Evolutionary conservation across 345 rosid species (phyloP).

Genomic region (Eucalyptus coolabah): DNA sequence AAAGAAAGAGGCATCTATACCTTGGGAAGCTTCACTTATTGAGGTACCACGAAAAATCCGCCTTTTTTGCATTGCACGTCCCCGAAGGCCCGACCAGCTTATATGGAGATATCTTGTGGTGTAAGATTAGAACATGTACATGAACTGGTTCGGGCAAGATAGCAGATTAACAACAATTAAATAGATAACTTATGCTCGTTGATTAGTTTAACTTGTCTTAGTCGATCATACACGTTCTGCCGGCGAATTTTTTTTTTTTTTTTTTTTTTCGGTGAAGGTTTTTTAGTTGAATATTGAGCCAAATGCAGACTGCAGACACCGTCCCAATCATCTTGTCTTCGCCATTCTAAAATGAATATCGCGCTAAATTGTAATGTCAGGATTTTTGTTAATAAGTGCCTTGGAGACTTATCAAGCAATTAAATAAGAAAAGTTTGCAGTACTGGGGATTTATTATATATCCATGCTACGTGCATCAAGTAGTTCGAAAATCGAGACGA

Average conservation of each 20-base stretch:
- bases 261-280: background rate
- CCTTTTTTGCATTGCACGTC: background rate
- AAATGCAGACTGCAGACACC: background rate
- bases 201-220: background rate
- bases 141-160: background rate
- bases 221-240: background rate
- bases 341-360: background rate
- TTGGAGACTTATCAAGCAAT: background rate
- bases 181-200: background rate
- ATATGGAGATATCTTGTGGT: background rate
- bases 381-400: background rate
- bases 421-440: background rate
- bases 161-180: background rate
- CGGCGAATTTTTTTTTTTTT: too few species aligned
- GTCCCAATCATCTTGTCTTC: background rate
- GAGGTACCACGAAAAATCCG: background rate
- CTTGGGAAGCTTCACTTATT: background rate
- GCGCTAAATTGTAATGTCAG: background rate
- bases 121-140: background rate
- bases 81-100: background rate
- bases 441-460: background rate
- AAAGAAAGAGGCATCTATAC: background rate
- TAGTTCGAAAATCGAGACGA: background rate
- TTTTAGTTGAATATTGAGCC: background rate
- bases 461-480: background rate